Conservation (phyloP, 75 land plant genomes). For the Selaginella moellendorffii region DNA sequence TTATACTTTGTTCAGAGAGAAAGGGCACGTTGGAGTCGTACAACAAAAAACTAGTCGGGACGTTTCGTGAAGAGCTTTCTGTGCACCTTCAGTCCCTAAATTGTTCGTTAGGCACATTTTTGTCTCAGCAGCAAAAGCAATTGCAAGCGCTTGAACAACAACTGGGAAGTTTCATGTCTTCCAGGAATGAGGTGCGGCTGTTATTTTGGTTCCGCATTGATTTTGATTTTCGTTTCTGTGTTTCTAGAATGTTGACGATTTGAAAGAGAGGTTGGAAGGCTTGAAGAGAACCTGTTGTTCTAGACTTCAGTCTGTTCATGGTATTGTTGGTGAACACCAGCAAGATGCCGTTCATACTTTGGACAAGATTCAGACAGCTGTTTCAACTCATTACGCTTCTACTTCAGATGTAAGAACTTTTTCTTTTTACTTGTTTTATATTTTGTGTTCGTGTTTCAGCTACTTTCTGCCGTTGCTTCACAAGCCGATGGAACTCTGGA, state of each 20-base stretch:
- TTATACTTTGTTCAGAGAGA: no score
- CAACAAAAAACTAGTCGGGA: constrained; percentile 44
- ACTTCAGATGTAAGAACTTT: no score
- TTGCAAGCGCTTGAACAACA: constrained; percentile 42
- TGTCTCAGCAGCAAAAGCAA: constrained; percentile 46
- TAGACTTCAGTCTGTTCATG: constrained; percentile 43
- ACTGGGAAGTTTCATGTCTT: constrained; percentile 38
- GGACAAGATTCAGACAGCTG: constrained; percentile 40
- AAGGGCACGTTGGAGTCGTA: constrained; percentile 58
- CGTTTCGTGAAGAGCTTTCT: constrained; percentile 41
- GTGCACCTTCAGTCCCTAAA: constrained; percentile 40
- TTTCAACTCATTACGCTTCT: constrained; percentile 50
- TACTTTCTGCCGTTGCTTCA: constrained; percentile 42
- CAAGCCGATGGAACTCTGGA: constrained; percentile 55
- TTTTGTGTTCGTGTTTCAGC: no score
- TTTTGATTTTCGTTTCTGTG: constrained; percentile 12
- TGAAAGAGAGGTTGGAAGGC: constrained; percentile 36
- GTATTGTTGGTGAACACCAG: constrained; percentile 55
- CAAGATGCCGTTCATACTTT: constrained; percentile 37
- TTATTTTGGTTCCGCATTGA: constrained; percentile 27
- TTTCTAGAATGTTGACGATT: constrained; percentile 58
- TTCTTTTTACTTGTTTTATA: no score
- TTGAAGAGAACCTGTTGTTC: constrained; percentile 45
- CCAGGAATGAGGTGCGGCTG: constrained; percentile 52
- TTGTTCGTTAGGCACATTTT: constrained; percentile 29